Evolutionary conservation across 345 rosid species (phyloP), one percentile per base, ranked within the genome.

Genomic region (Fremontodendron californicum): DNA sequence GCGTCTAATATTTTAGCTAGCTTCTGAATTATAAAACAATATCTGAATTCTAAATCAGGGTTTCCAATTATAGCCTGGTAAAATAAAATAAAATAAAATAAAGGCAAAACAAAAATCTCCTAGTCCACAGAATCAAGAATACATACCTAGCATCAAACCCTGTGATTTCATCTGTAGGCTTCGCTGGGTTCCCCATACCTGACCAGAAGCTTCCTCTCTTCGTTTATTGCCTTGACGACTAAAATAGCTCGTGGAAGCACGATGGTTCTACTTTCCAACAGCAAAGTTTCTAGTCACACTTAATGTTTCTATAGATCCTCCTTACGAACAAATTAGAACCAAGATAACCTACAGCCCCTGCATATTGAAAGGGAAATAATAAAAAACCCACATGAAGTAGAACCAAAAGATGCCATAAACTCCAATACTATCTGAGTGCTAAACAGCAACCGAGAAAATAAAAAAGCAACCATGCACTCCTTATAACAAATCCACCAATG

Each of bases 241-340:
- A 75, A 73, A 69, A 71, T 54, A 45, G 79, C 81, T 62, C 76
- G 0, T 39, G 78, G 82, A 85, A 85, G 87, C 78, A 65, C 73
- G 54, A 51, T 21, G 39, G 73, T 80, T 67, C 79, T 10, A 23
- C 27, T 54, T 82, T 42, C 21, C 64, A n/a, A 18, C 21, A 12
- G 15, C 27, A 4, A 40, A 8, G 43, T 61, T 61, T 79, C 86
- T 90, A 94, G 84, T 94, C 98, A 77, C 97, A 94, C 83, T 94
- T 92, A 85, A 94, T 94, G 91, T 92, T 92, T 82, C 94, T 92
- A 87, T 92, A 94, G 88, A 94, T 94, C 87, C 98, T 90, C 82
- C 97, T 85, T 63, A 94, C 96, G 39, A 92, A 92, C 86, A 92
- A 88, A 81, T 92, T 92, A 3, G 97, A 94, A 46, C 98, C 97